These are phyloP conservation scores for Solanum rostratum DNA, from an alignment of 257 asterid species.

Conservation along the genomic window DNA sequence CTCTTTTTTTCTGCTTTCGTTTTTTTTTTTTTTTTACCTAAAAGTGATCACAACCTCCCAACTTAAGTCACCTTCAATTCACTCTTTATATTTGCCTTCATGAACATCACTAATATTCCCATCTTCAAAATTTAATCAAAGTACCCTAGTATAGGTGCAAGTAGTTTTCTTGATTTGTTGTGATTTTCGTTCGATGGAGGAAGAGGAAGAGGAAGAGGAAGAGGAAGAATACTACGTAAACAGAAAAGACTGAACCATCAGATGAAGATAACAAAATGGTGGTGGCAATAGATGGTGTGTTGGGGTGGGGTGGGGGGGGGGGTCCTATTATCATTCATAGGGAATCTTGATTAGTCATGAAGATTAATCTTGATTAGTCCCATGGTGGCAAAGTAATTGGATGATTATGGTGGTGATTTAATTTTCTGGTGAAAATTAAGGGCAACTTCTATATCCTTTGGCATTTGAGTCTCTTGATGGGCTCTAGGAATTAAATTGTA, in stretches of 20 bases:
- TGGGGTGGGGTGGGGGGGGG: too few relatives aligned
- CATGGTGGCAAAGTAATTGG: neutral
- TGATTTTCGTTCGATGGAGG: neutral
- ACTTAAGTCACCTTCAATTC: slow-evolving; percentile 27
- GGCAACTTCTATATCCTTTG: slow-evolving; percentile 85
- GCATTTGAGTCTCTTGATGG: slow-evolving; percentile 29
- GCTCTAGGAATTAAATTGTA: neutral
- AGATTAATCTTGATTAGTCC: neutral
- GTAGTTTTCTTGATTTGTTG: neutral
- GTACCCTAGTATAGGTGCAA: slow-evolving; percentile 18
- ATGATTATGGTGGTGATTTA: too few relatives aligned
- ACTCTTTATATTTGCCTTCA: slow-evolving; percentile 11
- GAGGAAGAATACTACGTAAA: neutral
- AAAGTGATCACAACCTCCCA: slow-evolving; percentile 20
- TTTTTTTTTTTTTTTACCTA: neutral
- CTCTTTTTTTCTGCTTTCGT: slow-evolving; percentile 4
- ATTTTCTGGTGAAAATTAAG: too few relatives aligned
- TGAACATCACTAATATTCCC: neutral
- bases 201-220: neutral
- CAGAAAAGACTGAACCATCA: neutral
- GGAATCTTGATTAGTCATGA: neutral
- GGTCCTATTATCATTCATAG: slow-evolving; percentile 20
- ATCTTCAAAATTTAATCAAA: slow-evolving; percentile 12
- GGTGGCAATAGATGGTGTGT: neutral
- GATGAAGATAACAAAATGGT: neutral